Conservation (phyloP, 257 asterid genomes). For the Ehretia macrophylla region DNA sequence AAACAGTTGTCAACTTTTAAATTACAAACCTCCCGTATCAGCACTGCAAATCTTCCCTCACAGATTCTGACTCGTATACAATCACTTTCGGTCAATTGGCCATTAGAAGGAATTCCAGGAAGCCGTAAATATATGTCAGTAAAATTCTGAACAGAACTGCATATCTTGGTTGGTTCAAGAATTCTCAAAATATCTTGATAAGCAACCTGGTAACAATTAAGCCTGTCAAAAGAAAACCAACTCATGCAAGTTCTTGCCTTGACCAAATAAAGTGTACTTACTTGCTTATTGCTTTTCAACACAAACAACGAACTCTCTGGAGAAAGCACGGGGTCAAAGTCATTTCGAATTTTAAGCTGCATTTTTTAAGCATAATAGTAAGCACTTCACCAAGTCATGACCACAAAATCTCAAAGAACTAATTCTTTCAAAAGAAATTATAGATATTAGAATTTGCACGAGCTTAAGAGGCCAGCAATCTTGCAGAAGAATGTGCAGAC, state of each 20-base stretch:
- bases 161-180: slow-evolving; percentile 87
- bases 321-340: slow-evolving; percentile 97
- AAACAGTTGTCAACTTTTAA: background rate
- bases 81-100: slow-evolving; percentile 81
- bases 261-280: slow-evolving; percentile 32
- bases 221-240: slow-evolving; percentile 15
- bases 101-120: slow-evolving; percentile 75
- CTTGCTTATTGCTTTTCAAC: slow-evolving; percentile 85
- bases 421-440: too few relatives aligned
- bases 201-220: slow-evolving; percentile 58
- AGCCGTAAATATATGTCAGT: slow-evolving; percentile 75
- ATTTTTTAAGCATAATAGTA: slow-evolving; percentile 12
- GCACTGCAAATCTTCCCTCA: slow-evolving; percentile 93
- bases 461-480: too few relatives aligned
- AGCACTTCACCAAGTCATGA: background rate
- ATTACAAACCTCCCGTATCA: slow-evolving; percentile 84
- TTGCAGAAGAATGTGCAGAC: too few relatives aligned
- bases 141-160: slow-evolving; percentile 94
- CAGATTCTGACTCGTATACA: slow-evolving; percentile 94
- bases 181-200: slow-evolving; percentile 83
- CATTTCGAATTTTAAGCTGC: slow-evolving; percentile 98
- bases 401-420: too few relatives aligned
- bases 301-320: slow-evolving; percentile 97
- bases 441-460: too few relatives aligned
- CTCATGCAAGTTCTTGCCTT: slow-evolving; percentile 6